These are phyloP conservation scores for Colletotrichum tamarilloi DNA, from an alignment of 2,329 filamentous ascomycete species.

Conservation along the genomic window DNA sequence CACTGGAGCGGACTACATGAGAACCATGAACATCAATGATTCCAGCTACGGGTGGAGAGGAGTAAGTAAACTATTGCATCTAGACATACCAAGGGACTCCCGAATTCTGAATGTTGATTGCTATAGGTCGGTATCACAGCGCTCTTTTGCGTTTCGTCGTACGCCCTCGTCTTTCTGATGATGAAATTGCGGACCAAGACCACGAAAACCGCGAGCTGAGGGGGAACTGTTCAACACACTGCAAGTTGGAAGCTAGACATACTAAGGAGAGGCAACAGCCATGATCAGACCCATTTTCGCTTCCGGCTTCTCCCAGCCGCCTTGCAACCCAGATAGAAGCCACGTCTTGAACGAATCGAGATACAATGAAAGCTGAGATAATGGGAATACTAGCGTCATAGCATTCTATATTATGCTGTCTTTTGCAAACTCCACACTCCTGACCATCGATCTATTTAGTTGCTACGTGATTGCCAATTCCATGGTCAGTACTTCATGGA, in stretches of 20 bases:
- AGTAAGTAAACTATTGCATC: slow-evolving; percentile 21
- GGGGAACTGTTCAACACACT: neutral
- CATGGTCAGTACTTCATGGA: no score
- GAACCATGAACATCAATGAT: slow-evolving; percentile 37
- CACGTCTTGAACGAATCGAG: no score
- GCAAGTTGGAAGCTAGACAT: neutral
- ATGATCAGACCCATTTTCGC: no score
- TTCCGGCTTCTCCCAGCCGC: no score
- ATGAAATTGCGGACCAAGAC: slow-evolving; percentile 61
- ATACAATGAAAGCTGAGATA: no score
- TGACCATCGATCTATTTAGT: no score
- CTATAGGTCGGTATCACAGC: slow-evolving; percentile 48
- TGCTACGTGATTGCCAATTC: no score
- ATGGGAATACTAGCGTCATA: no score
- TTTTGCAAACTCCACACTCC: no score
- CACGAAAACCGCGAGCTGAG: slow-evolving; percentile 47
- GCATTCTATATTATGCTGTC: no score
- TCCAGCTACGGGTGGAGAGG: slow-evolving; percentile 37
- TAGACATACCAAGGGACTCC: neutral
- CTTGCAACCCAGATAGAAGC: no score
- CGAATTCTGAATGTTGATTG: neutral
- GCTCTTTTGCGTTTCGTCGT: slow-evolving; percentile 51
- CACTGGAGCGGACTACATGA: slow-evolving; percentile 36
- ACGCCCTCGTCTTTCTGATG: slow-evolving; percentile 56
- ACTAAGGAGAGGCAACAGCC: no score